A percentile compares a stretch with the other conserved stretches of the same genome.
Evolutionary conservation across 495 filamentous ascomycete species (phyloP).

Genomic region (Penicillium egyptiacum): DNA sequence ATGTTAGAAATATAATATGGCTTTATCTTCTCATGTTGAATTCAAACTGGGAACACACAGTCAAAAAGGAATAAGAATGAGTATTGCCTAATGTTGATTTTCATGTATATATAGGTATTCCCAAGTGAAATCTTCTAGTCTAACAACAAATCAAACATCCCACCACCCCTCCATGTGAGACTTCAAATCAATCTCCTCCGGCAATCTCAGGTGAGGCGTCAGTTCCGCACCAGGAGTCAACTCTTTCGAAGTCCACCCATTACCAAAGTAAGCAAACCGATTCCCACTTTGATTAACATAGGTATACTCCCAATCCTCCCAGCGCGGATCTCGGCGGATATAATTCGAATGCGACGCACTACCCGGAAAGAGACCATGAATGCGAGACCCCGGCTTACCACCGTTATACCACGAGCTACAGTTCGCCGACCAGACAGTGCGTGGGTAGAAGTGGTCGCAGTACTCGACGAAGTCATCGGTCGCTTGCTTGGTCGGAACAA

Average conservation of each 20-base stretch:
- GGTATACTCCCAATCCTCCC: slow-evolving; percentile 72
- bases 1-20: neutral
- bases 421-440: slow-evolving; percentile 57
- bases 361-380: slow-evolving; percentile 68
- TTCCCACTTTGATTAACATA: slow-evolving; percentile 51
- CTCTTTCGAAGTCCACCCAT: slow-evolving; percentile 54
- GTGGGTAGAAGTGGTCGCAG: slow-evolving; percentile 60
- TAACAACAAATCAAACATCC: slow-evolving; percentile 37
- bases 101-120: no score
- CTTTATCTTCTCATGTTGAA: neutral
- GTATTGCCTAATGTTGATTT: no score
- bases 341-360: slow-evolving; percentile 58
- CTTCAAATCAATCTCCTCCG: slow-evolving; percentile 47
- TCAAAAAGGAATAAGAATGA: no score
- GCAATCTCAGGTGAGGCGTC: slow-evolving; percentile 50
- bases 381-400: slow-evolving; percentile 52
- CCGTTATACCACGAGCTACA: slow-evolving; percentile 74
- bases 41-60: no score
- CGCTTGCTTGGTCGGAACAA: slow-evolving; percentile 52
- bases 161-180: slow-evolving; percentile 54
- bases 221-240: slow-evolving; percentile 37
- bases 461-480: slow-evolving; percentile 64
- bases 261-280: slow-evolving; percentile 59
- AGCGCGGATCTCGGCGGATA: slow-evolving; percentile 59
- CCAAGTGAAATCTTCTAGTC: no score